Evolutionary conservation across 441 rosid species (phyloP).

Genomic region (Bocquillonia castaneifolia): DNA sequence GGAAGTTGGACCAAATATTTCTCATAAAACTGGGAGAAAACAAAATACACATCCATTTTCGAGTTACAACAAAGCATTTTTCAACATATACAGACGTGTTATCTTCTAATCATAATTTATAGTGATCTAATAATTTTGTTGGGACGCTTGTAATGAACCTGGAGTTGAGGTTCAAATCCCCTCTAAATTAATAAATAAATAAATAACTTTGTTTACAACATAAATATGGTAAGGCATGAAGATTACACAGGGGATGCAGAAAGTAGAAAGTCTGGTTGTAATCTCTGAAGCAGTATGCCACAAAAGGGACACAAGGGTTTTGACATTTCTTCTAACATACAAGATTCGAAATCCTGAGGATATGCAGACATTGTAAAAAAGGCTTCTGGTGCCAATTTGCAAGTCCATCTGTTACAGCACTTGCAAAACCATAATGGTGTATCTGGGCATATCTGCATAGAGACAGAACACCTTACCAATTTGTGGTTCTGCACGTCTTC

Average conservation of each 20-base stretch:
- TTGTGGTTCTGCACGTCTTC: slow-evolving; percentile 44
- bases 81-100: too few relatives aligned
- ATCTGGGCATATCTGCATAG: slow-evolving; percentile 74
- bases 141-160: too few relatives aligned
- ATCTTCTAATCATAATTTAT: too few relatives aligned
- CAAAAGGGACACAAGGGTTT: slow-evolving; percentile 77
- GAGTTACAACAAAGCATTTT: too few relatives aligned
- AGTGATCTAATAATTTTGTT: too few relatives aligned
- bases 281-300: slow-evolving; percentile 77
- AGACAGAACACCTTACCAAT: slow-evolving; percentile 60
- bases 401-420: slow-evolving; percentile 61
- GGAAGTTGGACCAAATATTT: too few relatives aligned
- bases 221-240: neutral
- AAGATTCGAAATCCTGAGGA: slow-evolving; percentile 40
- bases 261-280: slow-evolving; percentile 70
- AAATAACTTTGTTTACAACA: neutral
- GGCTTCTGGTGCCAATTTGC: slow-evolving; percentile 48
- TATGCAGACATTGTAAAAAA: slow-evolving; percentile 46
- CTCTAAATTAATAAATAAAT: too few relatives aligned
- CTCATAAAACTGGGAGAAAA: too few relatives aligned
- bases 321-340: slow-evolving; percentile 25
- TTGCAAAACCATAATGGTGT: slow-evolving; percentile 76
- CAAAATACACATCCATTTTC: too few relatives aligned
- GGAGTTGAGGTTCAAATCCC: too few relatives aligned
- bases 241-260: slow-evolving; percentile 63